These are phyloP conservation scores for Rugosomyces carneus DNA, from an alignment of 1,284 basidiomycete genomes.

Conservation along the genomic window DNA sequence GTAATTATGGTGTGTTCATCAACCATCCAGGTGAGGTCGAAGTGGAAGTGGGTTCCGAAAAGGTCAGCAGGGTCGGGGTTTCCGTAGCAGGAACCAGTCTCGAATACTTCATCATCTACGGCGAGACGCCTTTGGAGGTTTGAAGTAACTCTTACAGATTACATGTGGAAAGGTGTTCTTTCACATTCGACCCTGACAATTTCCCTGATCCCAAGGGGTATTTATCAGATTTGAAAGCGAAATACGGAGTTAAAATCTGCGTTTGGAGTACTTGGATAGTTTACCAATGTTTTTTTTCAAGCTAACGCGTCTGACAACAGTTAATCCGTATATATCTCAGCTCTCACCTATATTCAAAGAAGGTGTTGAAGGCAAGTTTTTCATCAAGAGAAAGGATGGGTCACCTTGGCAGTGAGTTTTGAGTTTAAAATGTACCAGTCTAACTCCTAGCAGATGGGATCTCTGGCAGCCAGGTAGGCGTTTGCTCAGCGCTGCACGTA, in stretches of 20 bases:
- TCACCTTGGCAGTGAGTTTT: slow-evolving; percentile 62
- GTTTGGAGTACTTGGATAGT: slow-evolving; percentile 55
- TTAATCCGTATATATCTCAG: slow-evolving; percentile 68
- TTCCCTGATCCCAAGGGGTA: slow-evolving; percentile 71
- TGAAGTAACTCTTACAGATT: too few species aligned
- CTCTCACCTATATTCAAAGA: slow-evolving; percentile 66
- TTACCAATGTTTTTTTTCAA: not conserved
- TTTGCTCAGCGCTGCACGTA: not conserved
- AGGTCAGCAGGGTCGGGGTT: slow-evolving; percentile 66
- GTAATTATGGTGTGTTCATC: slow-evolving; percentile 70
- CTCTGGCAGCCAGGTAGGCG: slow-evolving; percentile 54
- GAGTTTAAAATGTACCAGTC: not conserved
- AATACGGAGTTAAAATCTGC: slow-evolving; percentile 68
- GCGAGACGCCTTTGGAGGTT: slow-evolving; percentile 56
- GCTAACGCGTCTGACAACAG: slow-evolving; percentile 23
- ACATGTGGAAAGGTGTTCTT: slow-evolving; percentile 76
- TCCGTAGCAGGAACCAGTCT: slow-evolving; percentile 57
- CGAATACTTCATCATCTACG: slow-evolving; percentile 68
- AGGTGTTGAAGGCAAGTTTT: slow-evolving; percentile 58
- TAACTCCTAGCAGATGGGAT: slow-evolving; percentile 45
- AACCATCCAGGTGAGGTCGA: slow-evolving; percentile 75
- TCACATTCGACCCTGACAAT: slow-evolving; percentile 70
- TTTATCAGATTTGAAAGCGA: slow-evolving; percentile 58
- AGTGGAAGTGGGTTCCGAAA: slow-evolving; percentile 69
- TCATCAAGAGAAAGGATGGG: slow-evolving; percentile 65